A percentile compares a stretch with the other conserved stretches of the same genome.
These are phyloP conservation scores for Ceratobasidium sp. DNA, from an alignment of 1,284 basidiomycete species.

Conservation along the genomic window DNA sequence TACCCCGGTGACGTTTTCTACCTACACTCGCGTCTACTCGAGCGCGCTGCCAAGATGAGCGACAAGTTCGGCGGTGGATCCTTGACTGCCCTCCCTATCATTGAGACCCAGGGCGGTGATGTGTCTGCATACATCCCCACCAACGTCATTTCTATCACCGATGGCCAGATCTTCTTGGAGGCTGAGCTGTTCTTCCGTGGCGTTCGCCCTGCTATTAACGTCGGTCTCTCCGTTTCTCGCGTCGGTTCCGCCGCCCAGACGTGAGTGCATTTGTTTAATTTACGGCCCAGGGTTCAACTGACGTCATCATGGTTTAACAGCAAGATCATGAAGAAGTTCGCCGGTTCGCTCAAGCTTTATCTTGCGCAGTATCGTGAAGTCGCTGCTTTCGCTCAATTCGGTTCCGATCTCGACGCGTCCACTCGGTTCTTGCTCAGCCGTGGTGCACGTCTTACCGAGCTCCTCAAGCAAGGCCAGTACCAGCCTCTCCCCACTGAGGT, in stretches of 20 bases:
- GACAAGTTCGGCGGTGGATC: constrained; percentile 98
- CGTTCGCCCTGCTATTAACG: constrained; percentile 98
- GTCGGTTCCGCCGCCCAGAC: constrained; percentile 99
- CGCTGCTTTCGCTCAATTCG: constrained; percentile 98
- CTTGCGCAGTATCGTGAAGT: constrained; percentile 99
- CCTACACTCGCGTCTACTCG: constrained; percentile 99
- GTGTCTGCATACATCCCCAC: constrained; percentile 93
- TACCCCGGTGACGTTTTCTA: constrained; percentile 99
- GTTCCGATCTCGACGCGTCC: constrained; percentile 99
- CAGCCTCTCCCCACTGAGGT: constrained; percentile 91
- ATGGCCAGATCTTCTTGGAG: constrained; percentile 99
- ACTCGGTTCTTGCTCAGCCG: constrained; percentile 96
- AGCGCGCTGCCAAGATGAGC: constrained; percentile 99
- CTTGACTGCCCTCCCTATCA: constrained; percentile 97
- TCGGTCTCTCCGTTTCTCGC: constrained; percentile 99
- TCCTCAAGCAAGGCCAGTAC: constrained; percentile 99
- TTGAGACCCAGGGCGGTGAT: constrained; percentile 99
- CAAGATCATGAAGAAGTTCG: constrained; percentile 99
- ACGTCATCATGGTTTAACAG: constrained; percentile 50
- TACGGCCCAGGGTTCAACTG: not conserved
- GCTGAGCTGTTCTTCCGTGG: constrained; percentile 99
- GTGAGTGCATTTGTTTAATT: constrained; percentile 55
- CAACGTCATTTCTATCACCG: constrained; percentile 95
- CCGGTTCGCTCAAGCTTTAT: constrained; percentile 99
- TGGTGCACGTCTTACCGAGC: constrained; percentile 98